Evolutionary conservation across 192 early-diverging fungal species (phyloP).

Genomic region (Rhizophlyctis rosea): DNA sequence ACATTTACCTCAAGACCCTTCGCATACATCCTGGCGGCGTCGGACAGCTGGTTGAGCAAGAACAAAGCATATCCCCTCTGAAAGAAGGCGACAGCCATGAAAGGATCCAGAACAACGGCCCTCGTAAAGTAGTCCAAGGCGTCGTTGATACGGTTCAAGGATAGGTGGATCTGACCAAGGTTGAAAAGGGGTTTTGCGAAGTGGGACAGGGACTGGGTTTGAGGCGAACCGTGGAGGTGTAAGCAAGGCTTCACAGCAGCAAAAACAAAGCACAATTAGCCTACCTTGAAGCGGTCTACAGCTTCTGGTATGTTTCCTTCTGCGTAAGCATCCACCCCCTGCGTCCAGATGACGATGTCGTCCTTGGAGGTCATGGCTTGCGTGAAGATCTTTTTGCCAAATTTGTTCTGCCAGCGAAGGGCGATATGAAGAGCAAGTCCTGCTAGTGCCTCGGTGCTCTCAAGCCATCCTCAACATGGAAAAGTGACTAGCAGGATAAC

Average conservation of each 20-base stretch:
- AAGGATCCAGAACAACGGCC: not conserved
- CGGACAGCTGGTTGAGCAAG: not conserved
- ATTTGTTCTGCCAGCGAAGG: not conserved
- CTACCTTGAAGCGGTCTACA: not conserved
- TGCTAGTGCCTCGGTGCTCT: too few relatives aligned
- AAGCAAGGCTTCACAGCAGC: not conserved
- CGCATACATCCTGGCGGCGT: not conserved
- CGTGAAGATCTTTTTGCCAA: not conserved
- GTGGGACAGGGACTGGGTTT: not conserved
- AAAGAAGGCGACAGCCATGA: not conserved
- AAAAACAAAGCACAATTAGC: not conserved
- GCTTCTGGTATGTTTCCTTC: not conserved
- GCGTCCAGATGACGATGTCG: not conserved
- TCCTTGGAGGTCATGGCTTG: not conserved
- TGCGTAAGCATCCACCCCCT: not conserved
- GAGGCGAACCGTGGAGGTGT: not conserved
- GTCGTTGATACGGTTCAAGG: not conserved
- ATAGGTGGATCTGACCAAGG: not conserved
- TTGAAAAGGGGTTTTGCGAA: not conserved
- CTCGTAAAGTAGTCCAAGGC: not conserved
- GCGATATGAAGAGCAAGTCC: not conserved
- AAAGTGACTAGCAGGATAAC: too few relatives aligned
- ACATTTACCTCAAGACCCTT: not conserved
- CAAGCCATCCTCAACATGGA: too few relatives aligned
- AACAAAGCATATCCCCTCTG: not conserved